These are phyloP conservation scores for Lactifluus rugatus DNA, from an alignment of 768 basidiomycete species.

Conservation along the genomic window DNA sequence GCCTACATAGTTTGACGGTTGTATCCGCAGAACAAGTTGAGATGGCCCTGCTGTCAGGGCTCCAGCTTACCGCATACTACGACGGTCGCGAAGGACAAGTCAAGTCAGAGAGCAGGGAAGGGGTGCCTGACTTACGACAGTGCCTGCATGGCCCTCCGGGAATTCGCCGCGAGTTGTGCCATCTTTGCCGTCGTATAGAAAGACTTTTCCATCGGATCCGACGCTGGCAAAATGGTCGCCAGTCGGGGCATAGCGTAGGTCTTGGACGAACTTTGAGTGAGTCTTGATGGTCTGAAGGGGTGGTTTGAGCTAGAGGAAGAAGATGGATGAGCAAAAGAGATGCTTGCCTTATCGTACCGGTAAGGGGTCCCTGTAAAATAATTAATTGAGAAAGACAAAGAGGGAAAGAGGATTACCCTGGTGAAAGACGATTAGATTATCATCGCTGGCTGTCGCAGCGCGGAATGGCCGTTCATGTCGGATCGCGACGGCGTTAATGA, in stretches of 20 bases:
- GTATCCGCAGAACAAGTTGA: slow-evolving; percentile 82
- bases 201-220: slow-evolving; percentile 78
- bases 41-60: slow-evolving; percentile 58
- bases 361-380: slow-evolving; percentile 62
- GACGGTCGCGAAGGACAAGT: background rate
- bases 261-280: slow-evolving; percentile 89
- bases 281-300: slow-evolving; percentile 60
- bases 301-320: background rate
- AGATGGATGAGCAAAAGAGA: background rate
- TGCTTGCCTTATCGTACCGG: slow-evolving; percentile 71
- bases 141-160: slow-evolving; percentile 64
- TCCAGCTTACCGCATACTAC: slow-evolving; percentile 75
- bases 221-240: slow-evolving; percentile 83
- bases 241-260: slow-evolving; percentile 71
- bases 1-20: slow-evolving; percentile 74
- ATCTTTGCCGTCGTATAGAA: slow-evolving; percentile 84
- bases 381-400: background rate
- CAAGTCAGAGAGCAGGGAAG: background rate
- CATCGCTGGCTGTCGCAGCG: slow-evolving; percentile 83
- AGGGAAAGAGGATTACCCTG: slow-evolving; percentile 39
- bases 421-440: slow-evolving; percentile 72
- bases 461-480: slow-evolving; percentile 84
- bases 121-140: slow-evolving; percentile 44
- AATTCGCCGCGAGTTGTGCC: slow-evolving; percentile 71
- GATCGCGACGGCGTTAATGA: slow-evolving; percentile 82